phyloP scores from a whole-genome alignment of 2,329 filamentous ascomycete genomes.

The Phaeomoniella chlamydospora region DNA sequence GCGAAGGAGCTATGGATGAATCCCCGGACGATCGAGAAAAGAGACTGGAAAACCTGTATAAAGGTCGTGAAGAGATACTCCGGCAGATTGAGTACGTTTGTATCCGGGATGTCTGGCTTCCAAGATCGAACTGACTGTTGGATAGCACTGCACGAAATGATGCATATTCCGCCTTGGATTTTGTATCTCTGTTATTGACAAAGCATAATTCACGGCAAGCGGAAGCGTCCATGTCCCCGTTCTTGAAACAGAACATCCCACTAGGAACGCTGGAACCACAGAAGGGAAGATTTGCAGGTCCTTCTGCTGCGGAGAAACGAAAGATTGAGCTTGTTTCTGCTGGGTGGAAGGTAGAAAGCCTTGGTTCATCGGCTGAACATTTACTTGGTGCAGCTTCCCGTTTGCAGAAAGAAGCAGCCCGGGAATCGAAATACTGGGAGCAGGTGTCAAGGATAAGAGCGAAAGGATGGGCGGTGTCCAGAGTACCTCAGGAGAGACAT shows the following conservation, averaged over 20 bases:
- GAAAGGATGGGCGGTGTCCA: constrained; percentile 74
- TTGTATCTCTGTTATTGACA: constrained; percentile 70
- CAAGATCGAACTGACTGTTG: constrained; percentile 4
- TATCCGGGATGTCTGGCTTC: background rate
- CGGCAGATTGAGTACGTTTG: constrained; percentile 24
- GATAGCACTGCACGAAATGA: constrained; percentile 29
- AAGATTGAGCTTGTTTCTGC: constrained; percentile 39
- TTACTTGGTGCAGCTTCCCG: constrained; percentile 58
- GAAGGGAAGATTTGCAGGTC: constrained; percentile 45
- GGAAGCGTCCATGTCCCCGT: constrained; percentile 53
- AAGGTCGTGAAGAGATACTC: constrained; percentile 27
- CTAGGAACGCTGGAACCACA: constrained; percentile 61
- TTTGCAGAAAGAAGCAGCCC: constrained; percentile 60
- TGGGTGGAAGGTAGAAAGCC: constrained; percentile 66
- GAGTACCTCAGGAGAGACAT: constrained; percentile 57
- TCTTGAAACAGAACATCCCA: constrained; percentile 55
- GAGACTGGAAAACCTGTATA: constrained; percentile 25
- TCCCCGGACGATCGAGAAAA: constrained; percentile 20
- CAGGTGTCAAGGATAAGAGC: constrained; percentile 69
- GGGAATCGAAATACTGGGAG: constrained; percentile 79
- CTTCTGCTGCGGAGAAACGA: constrained; percentile 38
- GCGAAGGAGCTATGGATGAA: constrained; percentile 16
- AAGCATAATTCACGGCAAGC: constrained; percentile 63
- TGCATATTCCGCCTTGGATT: constrained; percentile 57
- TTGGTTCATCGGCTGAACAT: constrained; percentile 60